Evolutionary conservation across 2,329 filamentous ascomycete species (phyloP).

Genomic region (Cyanodermella asteris): DNA sequence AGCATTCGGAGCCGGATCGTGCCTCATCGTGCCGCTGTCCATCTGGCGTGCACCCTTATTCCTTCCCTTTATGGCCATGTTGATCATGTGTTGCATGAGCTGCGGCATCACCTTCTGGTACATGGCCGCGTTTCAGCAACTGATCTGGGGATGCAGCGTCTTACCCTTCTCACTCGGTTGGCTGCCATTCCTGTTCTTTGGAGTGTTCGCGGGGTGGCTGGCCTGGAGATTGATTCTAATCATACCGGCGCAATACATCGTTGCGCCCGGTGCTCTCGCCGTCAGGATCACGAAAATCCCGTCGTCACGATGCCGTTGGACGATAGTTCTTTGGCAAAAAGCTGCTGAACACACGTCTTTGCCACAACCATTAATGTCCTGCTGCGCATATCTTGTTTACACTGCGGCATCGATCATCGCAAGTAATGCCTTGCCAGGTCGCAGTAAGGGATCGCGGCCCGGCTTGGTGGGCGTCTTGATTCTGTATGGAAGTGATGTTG

Average conservation of each 20-base stretch:
- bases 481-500: constrained; percentile 21
- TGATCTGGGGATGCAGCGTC: constrained; percentile 20
- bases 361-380: constrained; percentile 15
- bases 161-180: constrained; percentile 19
- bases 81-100: constrained; percentile 26
- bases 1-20: constrained; percentile 12
- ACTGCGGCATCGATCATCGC: constrained; percentile 31
- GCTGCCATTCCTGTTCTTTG: constrained; percentile 21
- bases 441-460: constrained; percentile 29
- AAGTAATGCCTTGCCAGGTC: constrained; percentile 26
- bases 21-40: constrained; percentile 24
- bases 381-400: constrained; percentile 28
- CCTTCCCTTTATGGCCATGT: constrained; percentile 19
- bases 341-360: no score
- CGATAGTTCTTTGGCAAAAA: no score
- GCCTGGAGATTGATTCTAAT: constrained; percentile 26
- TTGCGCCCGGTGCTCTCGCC: constrained; percentile 20
- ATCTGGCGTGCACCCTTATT: constrained; percentile 26
- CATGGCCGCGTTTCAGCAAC: constrained; percentile 22
- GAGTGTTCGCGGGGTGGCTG: constrained; percentile 16
- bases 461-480: constrained; percentile 26
- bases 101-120: constrained; percentile 29
- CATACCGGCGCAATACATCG: constrained; percentile 25
- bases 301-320: constrained; percentile 23
- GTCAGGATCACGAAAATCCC: constrained; percentile 24